A percentile compares a stretch with the other conserved stretches of the same genome.
phyloP scores from a whole-genome alignment of 305 asterid genomes.

The Nicotiana rustica region DNA sequence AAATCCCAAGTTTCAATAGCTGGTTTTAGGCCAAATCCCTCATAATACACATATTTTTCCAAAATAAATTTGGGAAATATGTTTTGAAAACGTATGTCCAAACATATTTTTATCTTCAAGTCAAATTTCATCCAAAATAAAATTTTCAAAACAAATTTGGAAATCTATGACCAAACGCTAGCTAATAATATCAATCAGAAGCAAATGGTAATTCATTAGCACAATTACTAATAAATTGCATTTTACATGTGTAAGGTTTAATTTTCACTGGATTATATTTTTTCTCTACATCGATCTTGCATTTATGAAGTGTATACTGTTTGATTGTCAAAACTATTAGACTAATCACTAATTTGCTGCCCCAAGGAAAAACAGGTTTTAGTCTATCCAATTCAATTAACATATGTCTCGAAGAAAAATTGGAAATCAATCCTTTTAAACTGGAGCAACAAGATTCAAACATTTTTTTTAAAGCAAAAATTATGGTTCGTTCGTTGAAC shows the following conservation, averaged over 20 bases:
- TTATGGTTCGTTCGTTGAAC: background rate
- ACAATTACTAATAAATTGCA: constrained; percentile 10
- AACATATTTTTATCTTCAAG: too few relatives aligned
- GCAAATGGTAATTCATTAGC: background rate
- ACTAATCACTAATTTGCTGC: background rate
- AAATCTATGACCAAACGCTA: too few relatives aligned
- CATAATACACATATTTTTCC: too few relatives aligned
- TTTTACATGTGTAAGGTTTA: background rate
- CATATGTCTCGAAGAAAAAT: background rate
- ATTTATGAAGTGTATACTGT: background rate
- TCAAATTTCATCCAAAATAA: too few relatives aligned
- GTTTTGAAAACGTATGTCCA: too few relatives aligned
- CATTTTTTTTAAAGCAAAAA: too few relatives aligned
- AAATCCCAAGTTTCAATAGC: too few relatives aligned
- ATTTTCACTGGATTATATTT: background rate
- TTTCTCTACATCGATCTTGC: background rate
- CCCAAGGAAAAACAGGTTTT: background rate
- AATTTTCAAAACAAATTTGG: too few relatives aligned
- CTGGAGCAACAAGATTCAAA: background rate
- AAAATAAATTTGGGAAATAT: too few relatives aligned
- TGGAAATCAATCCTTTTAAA: background rate
- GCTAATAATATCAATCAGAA: background rate
- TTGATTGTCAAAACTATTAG: background rate
- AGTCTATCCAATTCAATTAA: background rate
- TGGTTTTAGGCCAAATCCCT: too few relatives aligned